Evolutionary conservation across 2,329 filamentous ascomycete species (phyloP).

Genomic region (Fusarium sp.): DNA sequence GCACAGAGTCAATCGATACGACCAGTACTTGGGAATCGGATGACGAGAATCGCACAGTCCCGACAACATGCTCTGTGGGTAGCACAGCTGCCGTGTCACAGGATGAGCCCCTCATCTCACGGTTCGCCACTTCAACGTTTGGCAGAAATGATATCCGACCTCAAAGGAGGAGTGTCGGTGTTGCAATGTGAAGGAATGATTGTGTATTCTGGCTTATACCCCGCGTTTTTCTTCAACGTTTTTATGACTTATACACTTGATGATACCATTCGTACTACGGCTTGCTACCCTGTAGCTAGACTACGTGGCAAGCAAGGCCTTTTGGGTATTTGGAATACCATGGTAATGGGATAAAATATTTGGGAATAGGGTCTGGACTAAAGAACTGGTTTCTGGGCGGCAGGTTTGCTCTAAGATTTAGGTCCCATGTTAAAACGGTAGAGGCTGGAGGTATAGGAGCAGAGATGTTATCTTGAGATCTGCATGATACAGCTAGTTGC

Average conservation of each 20-base stretch:
- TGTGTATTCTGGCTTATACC: constrained; percentile 31
- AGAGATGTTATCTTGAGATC: neutral
- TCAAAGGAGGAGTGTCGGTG: constrained; percentile 39
- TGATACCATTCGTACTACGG: constrained; percentile 39
- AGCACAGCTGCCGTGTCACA: constrained; percentile 53
- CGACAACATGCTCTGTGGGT: constrained; percentile 60
- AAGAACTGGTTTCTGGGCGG: constrained; percentile 10
- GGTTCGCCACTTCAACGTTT: constrained; percentile 42
- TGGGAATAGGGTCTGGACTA: neutral
- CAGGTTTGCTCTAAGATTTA: constrained; percentile 33
- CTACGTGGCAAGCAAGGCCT: constrained; percentile 18
- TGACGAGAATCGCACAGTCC: constrained; percentile 55
- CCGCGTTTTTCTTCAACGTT: constrained; percentile 22
- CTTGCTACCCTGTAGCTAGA: constrained; percentile 22
- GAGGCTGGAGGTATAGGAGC: neutral
- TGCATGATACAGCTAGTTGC: neutral
- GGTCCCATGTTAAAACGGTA: neutral
- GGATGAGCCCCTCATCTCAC: constrained; percentile 53
- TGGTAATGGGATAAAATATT: constrained; percentile 17
- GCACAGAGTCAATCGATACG: constrained; percentile 58
- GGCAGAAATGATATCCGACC: constrained; percentile 36
- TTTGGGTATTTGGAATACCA: constrained; percentile 6
- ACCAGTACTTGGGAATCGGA: constrained; percentile 62
- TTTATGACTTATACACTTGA: constrained; percentile 36
- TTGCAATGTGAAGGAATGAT: constrained; percentile 41